Conservation (phyloP, 495 filamentous ascomycete species). For the Hypoxylon intermedium region DNA sequence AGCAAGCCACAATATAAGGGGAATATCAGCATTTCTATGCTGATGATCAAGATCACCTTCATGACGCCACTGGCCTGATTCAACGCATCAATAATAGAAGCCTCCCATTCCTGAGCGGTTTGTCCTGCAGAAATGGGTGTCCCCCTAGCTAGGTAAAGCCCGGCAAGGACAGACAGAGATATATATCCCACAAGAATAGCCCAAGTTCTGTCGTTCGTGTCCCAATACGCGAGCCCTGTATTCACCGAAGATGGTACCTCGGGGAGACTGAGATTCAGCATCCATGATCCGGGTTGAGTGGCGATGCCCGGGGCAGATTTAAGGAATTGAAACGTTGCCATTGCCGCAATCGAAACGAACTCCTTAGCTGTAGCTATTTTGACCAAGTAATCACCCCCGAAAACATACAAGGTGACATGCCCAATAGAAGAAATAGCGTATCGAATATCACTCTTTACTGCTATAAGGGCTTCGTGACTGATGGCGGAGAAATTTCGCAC, state of each 20-base stretch:
- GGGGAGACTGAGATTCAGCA: constrained; percentile 57
- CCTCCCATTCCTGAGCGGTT: constrained; percentile 75
- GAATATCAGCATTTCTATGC: constrained; percentile 98
- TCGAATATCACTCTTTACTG: constrained; percentile 46
- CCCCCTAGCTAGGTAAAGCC: constrained; percentile 76
- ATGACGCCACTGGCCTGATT: constrained; percentile 94
- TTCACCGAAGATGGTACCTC: constrained; percentile 54
- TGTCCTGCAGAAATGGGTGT: constrained; percentile 68
- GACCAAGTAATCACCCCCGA: constrained; percentile 43
- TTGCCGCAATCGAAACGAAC: not conserved
- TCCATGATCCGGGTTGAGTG: constrained; percentile 51
- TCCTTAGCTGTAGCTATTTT: constrained; percentile 28
- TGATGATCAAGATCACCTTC: constrained; percentile 98
- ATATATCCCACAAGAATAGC: constrained; percentile 84
- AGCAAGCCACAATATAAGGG: constrained; percentile 94
- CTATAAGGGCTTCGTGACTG: constrained; percentile 54
- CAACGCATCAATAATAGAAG: constrained; percentile 78
- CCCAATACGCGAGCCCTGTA: constrained; percentile 76
- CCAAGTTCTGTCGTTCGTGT: constrained; percentile 74
- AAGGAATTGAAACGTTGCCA: constrained; percentile 7
- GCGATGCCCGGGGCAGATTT: constrained; percentile 7
- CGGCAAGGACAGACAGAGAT: constrained; percentile 73
- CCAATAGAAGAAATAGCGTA: constrained; percentile 37
- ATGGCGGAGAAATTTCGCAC: constrained; percentile 57
- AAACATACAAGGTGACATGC: constrained; percentile 37